Percentiles rank a stretch among this genome's conserved stretches.
Conservation (phyloP, 345 rosid genomes). For the Syzygium aromaticum region DNA sequence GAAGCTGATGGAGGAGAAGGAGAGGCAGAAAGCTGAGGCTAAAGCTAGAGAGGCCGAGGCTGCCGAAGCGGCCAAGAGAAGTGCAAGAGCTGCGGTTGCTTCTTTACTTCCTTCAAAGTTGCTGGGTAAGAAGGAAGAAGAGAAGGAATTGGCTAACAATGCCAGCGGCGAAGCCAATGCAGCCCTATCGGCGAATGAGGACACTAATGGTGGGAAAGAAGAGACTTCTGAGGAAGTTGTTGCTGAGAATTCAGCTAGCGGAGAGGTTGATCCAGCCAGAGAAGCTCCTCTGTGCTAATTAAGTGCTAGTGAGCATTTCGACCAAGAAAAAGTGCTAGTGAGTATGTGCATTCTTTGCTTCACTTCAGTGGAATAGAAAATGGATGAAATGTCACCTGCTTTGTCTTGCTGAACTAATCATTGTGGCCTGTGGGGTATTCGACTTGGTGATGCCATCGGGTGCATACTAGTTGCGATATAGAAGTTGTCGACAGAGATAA, state of each 20-base stretch:
- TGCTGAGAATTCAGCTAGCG: constrained; percentile 16
- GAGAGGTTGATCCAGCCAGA: not conserved
- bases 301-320: not conserved
- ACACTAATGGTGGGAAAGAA: constrained; percentile 5
- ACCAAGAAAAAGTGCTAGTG: not conserved
- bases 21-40: constrained; percentile 79
- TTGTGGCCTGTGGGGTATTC: not conserved
- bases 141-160: constrained; percentile 5
- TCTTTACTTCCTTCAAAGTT: constrained; percentile 40
- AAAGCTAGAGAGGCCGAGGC: constrained; percentile 69
- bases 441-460: not conserved
- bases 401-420: not conserved
- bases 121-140: constrained; percentile 37
- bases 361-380: not conserved
- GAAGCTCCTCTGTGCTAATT: not conserved
- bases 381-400: not conserved
- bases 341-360: not conserved
- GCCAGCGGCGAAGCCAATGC: constrained; percentile 5
- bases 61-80: constrained; percentile 67
- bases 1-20: constrained; percentile 80
- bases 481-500: not conserved
- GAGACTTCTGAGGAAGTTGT: not conserved
- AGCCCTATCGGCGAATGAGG: not conserved
- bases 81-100: constrained; percentile 40
- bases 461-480: not conserved